A percentile compares a stretch with the other conserved stretches of the same genome.
Conservation (phyloP, 2,329 filamentous ascomycete species). For the Sporothrix luriei region DNA sequence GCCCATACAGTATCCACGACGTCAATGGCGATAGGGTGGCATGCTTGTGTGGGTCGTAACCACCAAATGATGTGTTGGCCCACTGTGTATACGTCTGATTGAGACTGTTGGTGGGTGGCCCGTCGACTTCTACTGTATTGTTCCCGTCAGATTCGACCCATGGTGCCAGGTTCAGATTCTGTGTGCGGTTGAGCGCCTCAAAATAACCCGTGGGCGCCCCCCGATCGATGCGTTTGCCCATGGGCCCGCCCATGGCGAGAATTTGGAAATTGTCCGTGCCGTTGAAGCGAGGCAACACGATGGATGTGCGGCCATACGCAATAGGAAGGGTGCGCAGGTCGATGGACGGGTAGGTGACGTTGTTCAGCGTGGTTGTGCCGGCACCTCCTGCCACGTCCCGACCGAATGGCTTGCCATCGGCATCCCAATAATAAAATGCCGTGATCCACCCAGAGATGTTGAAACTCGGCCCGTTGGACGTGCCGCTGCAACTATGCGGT, state of each 20-base stretch:
- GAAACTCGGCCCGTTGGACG: conserved; percentile 40
- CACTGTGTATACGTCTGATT: conserved; percentile 35
- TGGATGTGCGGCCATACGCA: conserved; percentile 47
- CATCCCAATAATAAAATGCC: conserved; percentile 52
- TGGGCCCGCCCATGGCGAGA: conserved; percentile 45
- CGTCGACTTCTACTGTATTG: conserved; percentile 10
- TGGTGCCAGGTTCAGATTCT: neutral
- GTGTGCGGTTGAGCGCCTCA: conserved; percentile 41
- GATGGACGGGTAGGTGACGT: conserved; percentile 40
- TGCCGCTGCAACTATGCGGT: conserved; percentile 36
- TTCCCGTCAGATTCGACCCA: conserved; percentile 21
- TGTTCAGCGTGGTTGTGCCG: conserved; percentile 27
- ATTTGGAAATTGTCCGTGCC: conserved; percentile 40
- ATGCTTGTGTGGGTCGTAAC: conserved; percentile 29
- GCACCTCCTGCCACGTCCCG: neutral
- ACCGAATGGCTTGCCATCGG: conserved; percentile 41
- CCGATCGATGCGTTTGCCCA: conserved; percentile 38
- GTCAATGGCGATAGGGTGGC: conserved; percentile 44
- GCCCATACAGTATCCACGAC: conserved; percentile 48
- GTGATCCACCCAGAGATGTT: conserved; percentile 54
- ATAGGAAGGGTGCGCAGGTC: conserved; percentile 42
- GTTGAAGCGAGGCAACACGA: conserved; percentile 45
- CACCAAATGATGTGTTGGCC: conserved; percentile 32
- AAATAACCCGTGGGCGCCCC: conserved; percentile 39
- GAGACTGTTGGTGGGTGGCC: conserved; percentile 14